phyloP scores from a whole-genome alignment of 2,329 filamentous ascomycete species.

The Fusarium haematococcum region DNA sequence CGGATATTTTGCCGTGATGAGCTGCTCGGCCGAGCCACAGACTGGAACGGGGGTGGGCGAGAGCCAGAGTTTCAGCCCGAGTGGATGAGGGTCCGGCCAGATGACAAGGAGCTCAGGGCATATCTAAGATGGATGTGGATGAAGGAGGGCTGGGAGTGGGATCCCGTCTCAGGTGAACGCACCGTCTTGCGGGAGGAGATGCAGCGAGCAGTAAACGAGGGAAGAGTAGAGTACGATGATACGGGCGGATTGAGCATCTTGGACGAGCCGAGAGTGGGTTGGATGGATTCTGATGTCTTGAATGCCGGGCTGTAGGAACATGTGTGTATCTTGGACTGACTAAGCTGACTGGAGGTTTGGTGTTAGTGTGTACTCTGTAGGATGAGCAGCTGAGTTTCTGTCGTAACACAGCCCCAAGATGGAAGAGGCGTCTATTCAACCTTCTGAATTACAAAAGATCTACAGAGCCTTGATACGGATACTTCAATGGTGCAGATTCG shows the following conservation, averaged over 20 bases:
- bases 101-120: conserved; percentile 89
- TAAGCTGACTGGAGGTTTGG: not conserved
- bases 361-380: not conserved
- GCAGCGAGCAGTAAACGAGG: conserved; percentile 67
- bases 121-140: conserved; percentile 94
- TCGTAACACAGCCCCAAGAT: not conserved
- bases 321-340: not conserved
- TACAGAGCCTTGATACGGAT: not conserved
- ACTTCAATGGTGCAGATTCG: not conserved
- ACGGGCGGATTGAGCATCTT: conserved; percentile 60
- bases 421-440: not conserved
- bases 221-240: conserved; percentile 68
- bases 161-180: conserved; percentile 76
- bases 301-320: not conserved
- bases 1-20: conserved; percentile 91
- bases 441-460: not conserved
- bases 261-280: conserved; percentile 20
- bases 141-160: conserved; percentile 85
- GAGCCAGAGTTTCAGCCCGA: conserved; percentile 78
- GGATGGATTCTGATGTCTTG: not conserved
- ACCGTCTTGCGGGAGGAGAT: conserved; percentile 64
- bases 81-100: conserved; percentile 87
- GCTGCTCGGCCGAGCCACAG: conserved; percentile 72
- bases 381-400: not conserved
- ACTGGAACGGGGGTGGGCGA: conserved; percentile 72